Evolutionary conservation across 768 basidiomycete species (phyloP).

Genomic region (Chiua virens): DNA sequence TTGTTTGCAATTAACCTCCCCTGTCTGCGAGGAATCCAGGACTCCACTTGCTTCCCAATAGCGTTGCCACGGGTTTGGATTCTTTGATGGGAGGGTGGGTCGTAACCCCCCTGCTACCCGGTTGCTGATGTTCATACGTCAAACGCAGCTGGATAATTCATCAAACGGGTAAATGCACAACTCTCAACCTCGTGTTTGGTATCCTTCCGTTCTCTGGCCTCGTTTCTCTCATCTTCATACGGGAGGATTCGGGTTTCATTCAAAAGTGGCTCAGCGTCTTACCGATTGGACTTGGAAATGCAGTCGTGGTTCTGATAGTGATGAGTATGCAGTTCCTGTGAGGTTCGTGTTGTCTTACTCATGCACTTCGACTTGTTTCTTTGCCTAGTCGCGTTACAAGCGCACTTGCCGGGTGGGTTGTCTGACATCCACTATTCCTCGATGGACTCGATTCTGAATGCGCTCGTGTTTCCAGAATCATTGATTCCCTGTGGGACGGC

Average conservation of each 20-base stretch:
- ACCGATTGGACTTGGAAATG: conserved; percentile 17
- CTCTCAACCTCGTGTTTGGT: conserved; percentile 8
- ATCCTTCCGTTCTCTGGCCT: conserved; percentile 10
- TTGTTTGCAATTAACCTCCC: no score
- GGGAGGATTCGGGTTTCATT: no score
- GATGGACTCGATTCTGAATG: background rate
- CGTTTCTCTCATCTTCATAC: conserved; percentile 8
- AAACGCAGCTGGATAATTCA: conserved; percentile 8
- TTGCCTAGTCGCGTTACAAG: conserved; percentile 13
- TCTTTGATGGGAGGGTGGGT: conserved; percentile 11
- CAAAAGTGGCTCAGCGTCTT: conserved; percentile 13
- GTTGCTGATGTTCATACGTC: background rate
- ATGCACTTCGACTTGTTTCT: background rate
- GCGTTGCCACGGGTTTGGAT: conserved; percentile 11
- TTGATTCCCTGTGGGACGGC: conserved; percentile 3
- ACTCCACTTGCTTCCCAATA: conserved; percentile 12
- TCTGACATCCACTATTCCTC: background rate
- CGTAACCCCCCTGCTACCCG: no score
- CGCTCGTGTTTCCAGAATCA: background rate
- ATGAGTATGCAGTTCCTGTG: conserved; percentile 3
- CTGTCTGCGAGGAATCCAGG: background rate
- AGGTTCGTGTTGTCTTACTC: background rate
- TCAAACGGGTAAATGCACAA: conserved; percentile 10
- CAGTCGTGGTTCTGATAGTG: conserved; percentile 13
- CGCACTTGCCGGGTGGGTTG: conserved; percentile 4